Evolutionary conservation across 805 yeast species (phyloP).

Genomic region (Metschnikowia anglica): DNA sequence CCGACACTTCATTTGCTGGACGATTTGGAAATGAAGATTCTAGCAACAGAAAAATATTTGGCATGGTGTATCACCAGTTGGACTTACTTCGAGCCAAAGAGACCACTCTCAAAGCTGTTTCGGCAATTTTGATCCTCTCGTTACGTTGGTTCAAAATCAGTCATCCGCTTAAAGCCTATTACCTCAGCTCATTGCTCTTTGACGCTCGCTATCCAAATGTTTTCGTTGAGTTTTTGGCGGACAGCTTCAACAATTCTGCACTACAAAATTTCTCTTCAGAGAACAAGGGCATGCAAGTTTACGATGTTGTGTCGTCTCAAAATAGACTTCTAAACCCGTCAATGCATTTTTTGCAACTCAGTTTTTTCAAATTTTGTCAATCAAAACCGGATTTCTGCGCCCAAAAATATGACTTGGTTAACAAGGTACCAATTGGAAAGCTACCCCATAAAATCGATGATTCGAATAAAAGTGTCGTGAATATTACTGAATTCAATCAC

Average conservation of each 20-base stretch:
- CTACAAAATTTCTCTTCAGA: slow-evolving; percentile 25
- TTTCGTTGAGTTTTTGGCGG: slow-evolving; percentile 33
- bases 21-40: slow-evolving; percentile 14
- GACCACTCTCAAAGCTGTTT: slow-evolving; percentile 55
- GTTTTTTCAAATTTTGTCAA: slow-evolving; percentile 41
- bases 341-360: slow-evolving; percentile 31
- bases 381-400: slow-evolving; percentile 3
- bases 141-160: slow-evolving; percentile 76
- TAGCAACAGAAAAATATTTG: slow-evolving; percentile 12
- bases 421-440: slow-evolving; percentile 28
- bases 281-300: slow-evolving; percentile 24
- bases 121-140: slow-evolving; percentile 52
- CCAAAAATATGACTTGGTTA: slow-evolving; percentile 28
- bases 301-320: slow-evolving; percentile 36
- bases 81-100: slow-evolving; percentile 65
- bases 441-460: slow-evolving; percentile 29
- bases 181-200: slow-evolving; percentile 64
- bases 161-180: slow-evolving; percentile 79
- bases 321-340: slow-evolving; percentile 42
- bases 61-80: slow-evolving; percentile 39
- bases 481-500: slow-evolving; percentile 32
- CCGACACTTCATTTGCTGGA: slow-evolving; percentile 29
- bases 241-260: slow-evolving; percentile 37
- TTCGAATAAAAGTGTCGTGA: slow-evolving; percentile 28
- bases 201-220: slow-evolving; percentile 60